phyloP scores from a whole-genome alignment of 371 early-diverging fungal species.

The Actinomucor elegans region DNA sequence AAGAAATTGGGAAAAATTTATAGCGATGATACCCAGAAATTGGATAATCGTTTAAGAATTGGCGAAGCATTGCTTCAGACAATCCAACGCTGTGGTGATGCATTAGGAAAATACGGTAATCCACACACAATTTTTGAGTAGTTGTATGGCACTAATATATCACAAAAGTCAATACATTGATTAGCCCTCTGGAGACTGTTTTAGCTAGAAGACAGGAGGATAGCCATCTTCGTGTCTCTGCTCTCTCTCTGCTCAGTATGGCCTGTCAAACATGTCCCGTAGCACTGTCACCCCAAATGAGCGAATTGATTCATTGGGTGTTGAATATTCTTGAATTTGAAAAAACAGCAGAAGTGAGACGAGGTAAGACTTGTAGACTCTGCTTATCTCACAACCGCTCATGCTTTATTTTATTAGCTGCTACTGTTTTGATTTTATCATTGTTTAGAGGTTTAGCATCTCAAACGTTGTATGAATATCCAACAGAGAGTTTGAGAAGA shows the following conservation, averaged over 20 bases:
- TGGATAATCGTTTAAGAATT: conserved; percentile 79
- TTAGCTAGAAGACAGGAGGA: conserved; percentile 49
- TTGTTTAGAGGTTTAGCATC: conserved; percentile 69
- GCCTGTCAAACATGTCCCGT: conserved; percentile 75
- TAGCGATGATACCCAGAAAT: conserved; percentile 41
- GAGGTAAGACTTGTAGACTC: conserved; percentile 40
- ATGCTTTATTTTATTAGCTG: conserved; percentile 39
- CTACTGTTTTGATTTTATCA: conserved; percentile 64
- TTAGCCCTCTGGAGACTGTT: conserved; percentile 67
- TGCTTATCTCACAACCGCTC: not conserved
- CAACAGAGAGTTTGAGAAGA: conserved; percentile 54
- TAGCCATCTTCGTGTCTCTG: conserved; percentile 52
- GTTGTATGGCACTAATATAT: not conserved
- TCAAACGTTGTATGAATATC: conserved; percentile 57
- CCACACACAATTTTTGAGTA: not conserved
- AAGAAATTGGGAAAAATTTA: conserved; percentile 67
- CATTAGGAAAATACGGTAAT: conserved; percentile 73
- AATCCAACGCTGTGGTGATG: conserved; percentile 76
- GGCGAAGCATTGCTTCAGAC: conserved; percentile 91
- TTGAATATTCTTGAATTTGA: conserved; percentile 64
- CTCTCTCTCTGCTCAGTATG: conserved; percentile 73
- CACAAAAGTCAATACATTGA: conserved; percentile 51
- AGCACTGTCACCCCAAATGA: conserved; percentile 64
- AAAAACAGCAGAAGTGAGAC: conserved; percentile 58
- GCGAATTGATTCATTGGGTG: conserved; percentile 67